Percentiles rank a stretch among this genome's conserved stretches.
Conservation (phyloP, 2,329 filamentous ascomycete genomes). For the Cytospora piceae region DNA sequence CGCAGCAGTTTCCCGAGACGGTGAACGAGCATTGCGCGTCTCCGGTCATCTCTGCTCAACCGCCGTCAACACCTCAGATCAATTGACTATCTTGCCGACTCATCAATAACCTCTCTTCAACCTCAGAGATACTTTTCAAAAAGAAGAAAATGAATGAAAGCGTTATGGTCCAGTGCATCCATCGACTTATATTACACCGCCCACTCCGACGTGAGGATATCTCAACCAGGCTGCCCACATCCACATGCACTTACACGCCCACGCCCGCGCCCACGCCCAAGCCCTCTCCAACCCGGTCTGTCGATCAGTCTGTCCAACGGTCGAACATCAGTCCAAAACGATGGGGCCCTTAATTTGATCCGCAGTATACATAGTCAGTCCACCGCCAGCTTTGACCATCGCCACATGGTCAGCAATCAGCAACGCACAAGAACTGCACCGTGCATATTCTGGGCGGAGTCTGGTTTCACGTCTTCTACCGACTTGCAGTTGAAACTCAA, state of each 20-base stretch:
- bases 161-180: neutral
- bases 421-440: too few relatives aligned
- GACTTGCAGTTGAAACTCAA: too few relatives aligned
- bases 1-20: neutral
- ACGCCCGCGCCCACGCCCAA: too few relatives aligned
- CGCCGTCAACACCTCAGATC: neutral
- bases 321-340: neutral
- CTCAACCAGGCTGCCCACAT: neutral
- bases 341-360: neutral
- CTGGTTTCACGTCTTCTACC: too few relatives aligned
- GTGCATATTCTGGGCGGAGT: too few relatives aligned
- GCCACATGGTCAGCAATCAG: too few relatives aligned
- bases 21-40: neutral
- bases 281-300: too few relatives aligned
- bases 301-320: too few relatives aligned
- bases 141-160: neutral
- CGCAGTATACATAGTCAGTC: too few relatives aligned
- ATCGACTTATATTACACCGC: neutral
- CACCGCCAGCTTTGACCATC: too few relatives aligned
- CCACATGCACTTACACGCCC: too few relatives aligned
- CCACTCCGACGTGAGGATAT: neutral
- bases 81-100: neutral
- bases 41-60: neutral
- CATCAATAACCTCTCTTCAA: neutral
- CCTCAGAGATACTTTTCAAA: neutral